phyloP scores from a whole-genome alignment of 129 eudicot species.

The Helianthus annuus region DNA sequence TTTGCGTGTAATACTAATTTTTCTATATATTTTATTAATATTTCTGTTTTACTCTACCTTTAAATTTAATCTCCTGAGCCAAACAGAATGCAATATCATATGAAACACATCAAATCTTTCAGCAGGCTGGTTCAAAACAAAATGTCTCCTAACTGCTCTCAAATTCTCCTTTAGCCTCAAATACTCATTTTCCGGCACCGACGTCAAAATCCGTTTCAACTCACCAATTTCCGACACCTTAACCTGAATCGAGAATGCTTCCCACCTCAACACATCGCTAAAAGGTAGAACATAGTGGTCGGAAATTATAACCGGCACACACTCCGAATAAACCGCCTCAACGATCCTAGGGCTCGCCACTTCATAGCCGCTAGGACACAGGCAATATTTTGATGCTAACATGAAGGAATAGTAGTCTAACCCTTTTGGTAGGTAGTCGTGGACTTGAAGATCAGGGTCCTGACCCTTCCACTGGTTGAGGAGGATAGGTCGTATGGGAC shows the following conservation, averaged over 20 bases:
- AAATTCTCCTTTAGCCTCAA: constrained; percentile 58
- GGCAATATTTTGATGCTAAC: constrained; percentile 70
- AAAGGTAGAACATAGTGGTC: constrained; percentile 79
- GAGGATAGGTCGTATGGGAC: constrained; percentile 80
- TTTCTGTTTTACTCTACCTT: constrained; percentile 17
- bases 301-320: constrained; percentile 77
- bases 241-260: constrained; percentile 66
- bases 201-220: constrained; percentile 55
- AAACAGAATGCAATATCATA: constrained; percentile 87
- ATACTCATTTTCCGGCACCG: constrained; percentile 55
- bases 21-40: neutral
- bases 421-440: constrained; percentile 71
- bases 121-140: constrained; percentile 67
- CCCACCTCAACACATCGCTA: constrained; percentile 88
- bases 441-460: constrained; percentile 58
- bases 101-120: constrained; percentile 81
- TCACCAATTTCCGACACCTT: constrained; percentile 51
- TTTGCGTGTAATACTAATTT: neutral
- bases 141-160: constrained; percentile 77
- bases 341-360: constrained; percentile 94
- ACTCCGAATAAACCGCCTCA: constrained; percentile 83
- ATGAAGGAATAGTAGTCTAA: constrained; percentile 59
- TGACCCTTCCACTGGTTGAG: constrained; percentile 66
- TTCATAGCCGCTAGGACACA: constrained; percentile 94
- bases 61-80: constrained; percentile 88